Evolutionary conservation across 2,329 filamentous ascomycete species (phyloP), one percentile per base, ranked within the genome.

Genomic region (Botryosphaeria agaves): DNA sequence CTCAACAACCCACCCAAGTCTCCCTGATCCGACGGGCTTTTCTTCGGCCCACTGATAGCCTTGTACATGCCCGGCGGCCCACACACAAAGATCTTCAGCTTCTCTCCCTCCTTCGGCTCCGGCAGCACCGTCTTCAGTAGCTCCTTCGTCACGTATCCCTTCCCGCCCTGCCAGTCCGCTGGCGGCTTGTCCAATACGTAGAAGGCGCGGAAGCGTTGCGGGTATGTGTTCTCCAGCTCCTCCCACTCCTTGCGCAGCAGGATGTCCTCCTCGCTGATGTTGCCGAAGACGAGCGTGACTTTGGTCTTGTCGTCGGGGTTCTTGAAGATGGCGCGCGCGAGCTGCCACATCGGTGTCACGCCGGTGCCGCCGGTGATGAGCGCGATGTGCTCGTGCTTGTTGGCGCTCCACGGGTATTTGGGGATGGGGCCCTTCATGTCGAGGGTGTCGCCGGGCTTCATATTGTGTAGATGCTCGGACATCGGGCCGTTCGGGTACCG

Each of bases 301-400:
- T 93, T 92, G 45, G 89, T 98, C 72, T 89, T 85, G 63, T 98
- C 89, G 26, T 81, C 72, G 36, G 87, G 83, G 70, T 94, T 92
- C 59, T 77, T 82, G 74, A 95, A 92, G 61, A 98, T 93, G 49
- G 76, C 69, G 38, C 82, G 82, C 40, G 73, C 66, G 27, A 98
- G 74, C 66, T 98, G 89, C 67, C 81, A 95, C 87, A 95, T 94
- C 43, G 89, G 89, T 7, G 89, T 89, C 55, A 98, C 92, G 37
- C 89, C 89, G 5, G 89, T 94, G 40, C 89, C 89, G 45, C 89
- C 89, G n/a, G 87, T 83, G 38, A 98, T 70, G 41, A 87, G 65
- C 23, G 72, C 76, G 45, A 91, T 72, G 64, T 95, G 84, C 36
- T 81, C 63, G 63, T 94, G 85, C 71, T 93, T 94, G 70, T 95